Evolutionary conservation across 78 protist genomes (phyloP), one percentile per base, ranked within the genome.

Genomic region (slime mould (Dictyostelium discoideum)): DNA sequence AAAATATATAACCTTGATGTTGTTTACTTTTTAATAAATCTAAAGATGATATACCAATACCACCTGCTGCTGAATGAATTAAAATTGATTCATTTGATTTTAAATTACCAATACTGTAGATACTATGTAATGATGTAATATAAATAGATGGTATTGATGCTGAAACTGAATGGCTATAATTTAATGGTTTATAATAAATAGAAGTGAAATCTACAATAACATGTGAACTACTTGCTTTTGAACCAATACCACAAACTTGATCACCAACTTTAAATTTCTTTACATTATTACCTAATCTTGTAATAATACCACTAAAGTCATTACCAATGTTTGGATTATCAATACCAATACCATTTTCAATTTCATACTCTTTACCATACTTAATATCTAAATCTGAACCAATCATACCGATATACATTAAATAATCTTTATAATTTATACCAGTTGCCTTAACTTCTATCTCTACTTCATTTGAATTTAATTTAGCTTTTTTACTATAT

Each of bases 1-100:
- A 18, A 54, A 82, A 82, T 44, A 85, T 44, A 42, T 44, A 10
- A 22, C n/a, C 50, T 37, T 63, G 24, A 9, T 22, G 24, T 95
- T 97, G 54, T 20, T 37, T 60, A 22, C 57, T 50, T 81, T 96
- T 97, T 32, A 93, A 96, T 42, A 97, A 74, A 32, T 97, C 89
- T 50, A 97, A 63, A 1, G 97, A 96, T 2, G 98, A 22, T 5
- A 85, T 3, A 44, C 83, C 90, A 26, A 69, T n/a, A 46, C 81
- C 81, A 26, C 81, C 81, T 1, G 82, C 26, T 5, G 82, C 90
- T 44, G 83, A 44, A 26, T 85, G 90, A 57, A 85, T 85, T 13
- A 85, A 37, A 44, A 85, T 44, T 5, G 29, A 14, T 85, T 63
- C 72, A 1, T 50, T 44, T 3, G 32, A 50, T 16, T 26, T 22